Conservation (phyloP, 371 early-diverging fungal genomes). For the Paraphysoderma sedebokerense region DNA sequence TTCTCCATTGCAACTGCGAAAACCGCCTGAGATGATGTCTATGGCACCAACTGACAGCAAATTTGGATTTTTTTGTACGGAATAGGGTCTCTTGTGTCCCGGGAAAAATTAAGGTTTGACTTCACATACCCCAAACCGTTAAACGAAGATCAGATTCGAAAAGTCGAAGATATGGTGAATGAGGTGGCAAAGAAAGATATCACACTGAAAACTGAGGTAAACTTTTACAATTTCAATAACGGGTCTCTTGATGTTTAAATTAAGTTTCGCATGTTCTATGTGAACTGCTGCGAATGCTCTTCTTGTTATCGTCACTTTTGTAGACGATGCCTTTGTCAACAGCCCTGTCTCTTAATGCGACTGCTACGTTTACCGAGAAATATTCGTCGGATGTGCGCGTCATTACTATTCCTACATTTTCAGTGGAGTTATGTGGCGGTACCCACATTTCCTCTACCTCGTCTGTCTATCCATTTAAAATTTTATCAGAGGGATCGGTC, state of each 20-base stretch:
- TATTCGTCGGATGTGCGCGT: conserved; percentile 45
- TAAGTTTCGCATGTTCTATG: not conserved
- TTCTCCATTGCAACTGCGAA: no score
- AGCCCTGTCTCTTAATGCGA: conserved; percentile 41
- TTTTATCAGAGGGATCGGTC: conserved; percentile 43
- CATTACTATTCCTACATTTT: conserved; percentile 34
- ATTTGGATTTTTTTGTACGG: not conserved
- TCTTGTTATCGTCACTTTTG: not conserved
- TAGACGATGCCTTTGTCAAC: conserved; percentile 35
- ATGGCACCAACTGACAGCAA: no score
- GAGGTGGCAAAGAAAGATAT: conserved; percentile 17
- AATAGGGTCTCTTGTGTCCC: conserved; percentile 42
- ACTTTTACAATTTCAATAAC: conserved; percentile 4
- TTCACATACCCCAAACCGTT: conserved; percentile 46
- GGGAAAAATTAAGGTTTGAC: conserved; percentile 45
- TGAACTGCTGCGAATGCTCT: not conserved
- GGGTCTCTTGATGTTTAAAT: not conserved
- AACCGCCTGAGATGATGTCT: no score
- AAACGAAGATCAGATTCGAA: conserved; percentile 21
- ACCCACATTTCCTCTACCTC: conserved; percentile 46
- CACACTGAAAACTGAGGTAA: conserved; percentile 21
- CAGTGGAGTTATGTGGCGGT: conserved; percentile 56
- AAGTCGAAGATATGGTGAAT: conserved; percentile 45
- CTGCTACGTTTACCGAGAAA: conserved; percentile 49
- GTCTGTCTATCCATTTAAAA: conserved; percentile 49